These are phyloP conservation scores for Xylaria castorea DNA, from an alignment of 495 filamentous ascomycete species.

Conservation along the genomic window DNA sequence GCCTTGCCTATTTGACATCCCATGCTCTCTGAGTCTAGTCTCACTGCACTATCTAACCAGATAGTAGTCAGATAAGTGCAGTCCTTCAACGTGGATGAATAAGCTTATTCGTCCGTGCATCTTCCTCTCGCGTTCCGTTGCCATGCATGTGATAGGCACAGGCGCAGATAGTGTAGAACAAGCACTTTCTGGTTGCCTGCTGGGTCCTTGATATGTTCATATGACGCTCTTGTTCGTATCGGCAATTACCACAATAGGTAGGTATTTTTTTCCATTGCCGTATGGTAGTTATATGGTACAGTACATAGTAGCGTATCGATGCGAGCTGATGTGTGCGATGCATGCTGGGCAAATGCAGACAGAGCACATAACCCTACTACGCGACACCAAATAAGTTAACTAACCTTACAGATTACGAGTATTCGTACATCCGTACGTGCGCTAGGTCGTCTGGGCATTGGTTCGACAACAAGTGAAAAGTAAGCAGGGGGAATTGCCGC, in stretches of 20 bases:
- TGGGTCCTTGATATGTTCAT: not conserved
- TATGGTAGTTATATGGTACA: not conserved
- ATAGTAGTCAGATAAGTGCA: not conserved
- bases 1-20: slow-evolving; percentile 29
- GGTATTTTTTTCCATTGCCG: not conserved
- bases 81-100: not conserved
- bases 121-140: not conserved
- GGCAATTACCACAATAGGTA: slow-evolving; percentile 16
- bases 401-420: not conserved
- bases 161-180: not conserved
- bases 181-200: not conserved
- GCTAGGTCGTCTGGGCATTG: not conserved
- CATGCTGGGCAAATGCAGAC: not conserved
- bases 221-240: not conserved
- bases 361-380: not conserved
- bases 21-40: not conserved
- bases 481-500: slow-evolving; percentile 13
- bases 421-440: not conserved
- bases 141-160: not conserved
- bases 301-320: too few relatives aligned
- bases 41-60: too few relatives aligned
- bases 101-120: slow-evolving; percentile 11
- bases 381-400: not conserved
- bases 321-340: not conserved
- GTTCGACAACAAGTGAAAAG: not conserved